Evolutionary conservation across 106 monocot genomes (phyloP), one percentile per base, ranked within the genome.

Genomic region (Platanthera zijinensis): DNA sequence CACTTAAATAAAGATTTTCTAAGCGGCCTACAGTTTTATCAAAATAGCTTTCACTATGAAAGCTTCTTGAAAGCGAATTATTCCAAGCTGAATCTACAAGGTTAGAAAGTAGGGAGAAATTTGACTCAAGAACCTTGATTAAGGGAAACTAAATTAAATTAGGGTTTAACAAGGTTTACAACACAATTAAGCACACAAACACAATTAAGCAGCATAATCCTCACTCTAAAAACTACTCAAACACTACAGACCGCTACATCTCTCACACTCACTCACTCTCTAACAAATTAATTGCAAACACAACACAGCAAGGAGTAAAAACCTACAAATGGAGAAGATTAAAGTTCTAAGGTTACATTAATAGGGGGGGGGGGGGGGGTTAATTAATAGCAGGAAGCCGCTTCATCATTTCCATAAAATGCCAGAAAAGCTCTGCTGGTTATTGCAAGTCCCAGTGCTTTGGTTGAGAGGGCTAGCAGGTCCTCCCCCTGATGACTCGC

Each of bases 401-500:
- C 39, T 70, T 47, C 48, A n/a, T 70, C 70, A 89, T 77, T 92
- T 92, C 91, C 92, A 92, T 13, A 75, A 84, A 54, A 87, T 82
- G 71, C 19, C 77, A 0, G 83, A 48, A 74, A 92, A 69, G 7
- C 81, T 85, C 30, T 80, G 88, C 62, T 81, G 87, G 47, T 50
- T 80, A 51, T 77, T 86, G 51, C 75, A 74, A 45, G 69, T 74
- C 14, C 82, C 82, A 0, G 76, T 75, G 80, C 74, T 88, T 19
- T 88, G 84, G 70, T 89, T 85, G 51, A 82, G 75, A 10, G 89
- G 87, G 81, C 91, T 91, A 21, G 81, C 83, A 13, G 89, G 85
- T 2, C 91, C 93, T 2, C 91, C 93, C 15, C 89, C 91, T 3
- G 90, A 89, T 28, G 94, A 88, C 71, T 91, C 96, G 28, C 97